Conservation (phyloP, 805 yeast genomes). For the Candida glaebosa region DNA sequence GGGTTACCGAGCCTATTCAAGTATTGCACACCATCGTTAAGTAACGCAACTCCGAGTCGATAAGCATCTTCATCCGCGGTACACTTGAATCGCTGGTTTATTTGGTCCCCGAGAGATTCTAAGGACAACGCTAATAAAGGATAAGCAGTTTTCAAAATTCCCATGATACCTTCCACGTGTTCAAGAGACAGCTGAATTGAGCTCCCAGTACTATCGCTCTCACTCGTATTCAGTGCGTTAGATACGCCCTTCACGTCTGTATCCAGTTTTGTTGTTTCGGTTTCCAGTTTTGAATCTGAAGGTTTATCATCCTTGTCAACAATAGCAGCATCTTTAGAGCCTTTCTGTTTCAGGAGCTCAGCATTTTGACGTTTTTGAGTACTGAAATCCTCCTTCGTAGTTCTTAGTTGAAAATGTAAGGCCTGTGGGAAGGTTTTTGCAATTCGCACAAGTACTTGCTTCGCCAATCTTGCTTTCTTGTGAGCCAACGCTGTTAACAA, state of each 20-base stretch:
- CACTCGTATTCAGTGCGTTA: constrained; percentile 2
- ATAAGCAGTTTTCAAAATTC: constrained; percentile 92
- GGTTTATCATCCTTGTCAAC: constrained; percentile 1
- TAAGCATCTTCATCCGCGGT: constrained; percentile 96
- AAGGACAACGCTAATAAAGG: constrained; percentile 89
- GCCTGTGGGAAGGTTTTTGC: constrained; percentile 98
- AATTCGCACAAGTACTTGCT: constrained; percentile 82
- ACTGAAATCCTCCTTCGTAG: constrained; percentile 91
- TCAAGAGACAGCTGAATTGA: constrained; percentile 79
- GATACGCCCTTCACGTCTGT: constrained; percentile 5
- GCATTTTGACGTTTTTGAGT: constrained; percentile 75
- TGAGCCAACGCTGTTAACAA: constrained; percentile 84
- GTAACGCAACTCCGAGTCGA: constrained; percentile 83
- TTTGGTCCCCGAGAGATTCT: constrained; percentile 94
- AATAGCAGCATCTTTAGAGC: background rate
- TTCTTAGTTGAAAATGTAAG: constrained; percentile 89
- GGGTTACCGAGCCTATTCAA: constrained; percentile 84
- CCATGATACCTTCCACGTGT: constrained; percentile 87
- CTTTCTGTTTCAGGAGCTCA: constrained; percentile 27
- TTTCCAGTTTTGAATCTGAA: constrained; percentile 2
- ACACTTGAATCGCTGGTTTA: constrained; percentile 87
- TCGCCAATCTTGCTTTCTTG: constrained; percentile 84
- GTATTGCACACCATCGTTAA: constrained; percentile 91
- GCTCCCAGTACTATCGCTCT: constrained; percentile 1
- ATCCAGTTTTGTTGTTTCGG: background rate